A percentile compares a stretch with the other conserved stretches of the same genome.
These are phyloP conservation scores for Aspergillus thermomutatus DNA, from an alignment of 2,329 filamentous ascomycete genomes.

Conservation along the genomic window DNA sequence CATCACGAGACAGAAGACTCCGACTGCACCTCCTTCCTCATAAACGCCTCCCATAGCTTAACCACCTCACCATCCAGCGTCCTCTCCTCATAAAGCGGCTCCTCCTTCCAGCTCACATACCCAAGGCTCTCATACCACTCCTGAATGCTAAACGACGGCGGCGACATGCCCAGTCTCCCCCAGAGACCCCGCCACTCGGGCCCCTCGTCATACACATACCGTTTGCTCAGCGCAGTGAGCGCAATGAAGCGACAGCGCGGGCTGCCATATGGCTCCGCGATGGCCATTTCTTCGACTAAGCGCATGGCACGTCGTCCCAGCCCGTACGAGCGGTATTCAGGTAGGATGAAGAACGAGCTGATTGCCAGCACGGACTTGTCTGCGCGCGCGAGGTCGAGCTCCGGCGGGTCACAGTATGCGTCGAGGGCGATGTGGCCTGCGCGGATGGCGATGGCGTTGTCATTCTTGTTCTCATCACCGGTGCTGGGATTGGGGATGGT, in stretches of 20 bases:
- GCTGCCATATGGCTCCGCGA: neutral
- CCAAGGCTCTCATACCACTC: constrained; percentile 18
- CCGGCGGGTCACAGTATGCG: neutral
- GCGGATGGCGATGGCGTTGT: neutral
- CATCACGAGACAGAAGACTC: neutral
- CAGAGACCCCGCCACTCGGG: constrained; percentile 12
- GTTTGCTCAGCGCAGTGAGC: constrained; percentile 13
- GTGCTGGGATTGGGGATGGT: constrained; percentile 1
- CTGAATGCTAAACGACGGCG: constrained; percentile 14
- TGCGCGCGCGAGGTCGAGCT: neutral
- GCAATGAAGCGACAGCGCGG: neutral
- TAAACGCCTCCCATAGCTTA: constrained; percentile 14
- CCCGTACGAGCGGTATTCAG: neutral
- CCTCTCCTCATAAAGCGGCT: constrained; percentile 7
- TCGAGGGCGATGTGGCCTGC: neutral
- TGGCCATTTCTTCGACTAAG: neutral
- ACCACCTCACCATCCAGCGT: constrained; percentile 10
- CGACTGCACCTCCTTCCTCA: constrained; percentile 11
- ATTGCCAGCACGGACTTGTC: neutral
- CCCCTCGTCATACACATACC: constrained; percentile 12
- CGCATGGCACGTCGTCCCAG: neutral
- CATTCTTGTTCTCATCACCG: too few species aligned
- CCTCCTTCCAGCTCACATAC: constrained; percentile 17
- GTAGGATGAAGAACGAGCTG: neutral
- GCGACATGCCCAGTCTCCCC: constrained; percentile 4